A percentile compares a stretch with the other conserved stretches of the same genome.
Conservation (phyloP, 768 basidiomycete species). For the Podaxis pistillaris region DNA sequence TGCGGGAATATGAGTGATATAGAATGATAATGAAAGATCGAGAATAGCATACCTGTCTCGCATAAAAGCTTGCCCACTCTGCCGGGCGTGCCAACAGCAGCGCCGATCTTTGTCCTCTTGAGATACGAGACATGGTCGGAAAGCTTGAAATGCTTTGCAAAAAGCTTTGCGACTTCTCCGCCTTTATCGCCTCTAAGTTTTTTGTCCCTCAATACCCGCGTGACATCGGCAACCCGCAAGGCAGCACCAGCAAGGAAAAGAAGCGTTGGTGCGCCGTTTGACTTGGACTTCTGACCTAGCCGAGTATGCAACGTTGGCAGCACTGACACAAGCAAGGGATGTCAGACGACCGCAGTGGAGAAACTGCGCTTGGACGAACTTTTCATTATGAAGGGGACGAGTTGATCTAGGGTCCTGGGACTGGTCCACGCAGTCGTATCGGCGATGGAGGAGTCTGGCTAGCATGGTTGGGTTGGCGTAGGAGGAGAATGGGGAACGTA, state of each 20-base stretch:
- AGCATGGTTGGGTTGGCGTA: constrained; percentile 14
- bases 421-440: constrained; percentile 77
- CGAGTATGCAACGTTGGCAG: constrained; percentile 67
- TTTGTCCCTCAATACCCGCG: constrained; percentile 68
- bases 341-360: background rate
- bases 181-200: constrained; percentile 76
- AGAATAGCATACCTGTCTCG: constrained; percentile 53
- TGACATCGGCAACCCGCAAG: constrained; percentile 86
- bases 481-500: background rate
- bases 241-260: constrained; percentile 88
- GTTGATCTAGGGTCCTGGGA: constrained; percentile 65
- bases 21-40: background rate
- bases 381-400: constrained; percentile 75
- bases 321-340: constrained; percentile 36
- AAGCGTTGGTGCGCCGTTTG: constrained; percentile 81
- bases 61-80: constrained; percentile 83
- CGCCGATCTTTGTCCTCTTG: constrained; percentile 78
- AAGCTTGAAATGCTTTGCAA: constrained; percentile 93
- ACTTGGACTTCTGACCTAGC: constrained; percentile 72
- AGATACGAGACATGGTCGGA: constrained; percentile 85
- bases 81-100: constrained; percentile 91
- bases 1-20: constrained; percentile 26
- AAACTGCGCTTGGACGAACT: constrained; percentile 40
- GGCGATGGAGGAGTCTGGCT: constrained; percentile 69
- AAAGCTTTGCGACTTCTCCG: constrained; percentile 92